Percentiles rank a stretch among this genome's conserved stretches.
Conservation (phyloP, 164 flowering plant species). For the Vitis rotundifolia region DNA sequence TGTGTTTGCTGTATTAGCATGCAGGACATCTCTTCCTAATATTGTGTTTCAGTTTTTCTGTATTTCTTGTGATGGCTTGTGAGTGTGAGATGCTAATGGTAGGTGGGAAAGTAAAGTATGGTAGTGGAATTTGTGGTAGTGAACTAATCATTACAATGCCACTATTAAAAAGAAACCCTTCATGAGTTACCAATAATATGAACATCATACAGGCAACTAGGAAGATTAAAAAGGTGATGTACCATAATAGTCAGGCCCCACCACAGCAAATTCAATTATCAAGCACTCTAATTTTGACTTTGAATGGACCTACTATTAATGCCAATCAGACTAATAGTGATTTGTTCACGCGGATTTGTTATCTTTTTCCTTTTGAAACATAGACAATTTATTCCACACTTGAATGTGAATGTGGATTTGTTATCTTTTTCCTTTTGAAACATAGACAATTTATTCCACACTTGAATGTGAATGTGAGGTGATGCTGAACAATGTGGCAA, state of each 20-base stretch:
- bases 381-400: background rate
- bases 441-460: background rate
- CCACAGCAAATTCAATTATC: conserved; percentile 4
- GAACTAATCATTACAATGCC: background rate
- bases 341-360: background rate
- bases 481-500: no score
- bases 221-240: conserved; percentile 6
- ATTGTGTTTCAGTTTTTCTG: no score
- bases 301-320: conserved; percentile 1
- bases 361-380: background rate
- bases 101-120: background rate
- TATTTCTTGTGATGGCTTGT: no score
- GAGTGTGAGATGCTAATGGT: background rate
- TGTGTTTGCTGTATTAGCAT: no score
- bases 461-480: background rate
- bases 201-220: background rate
- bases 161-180: background rate
- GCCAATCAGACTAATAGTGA: background rate
- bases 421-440: background rate
- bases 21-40: no score
- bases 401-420: background rate
- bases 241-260: conserved; percentile 12
- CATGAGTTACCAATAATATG: background rate
- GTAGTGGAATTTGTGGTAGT: background rate
- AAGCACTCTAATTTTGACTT: conserved; percentile 13